These are phyloP conservation scores for Globisporangium radiosum DNA, from an alignment of 352 stramenopile species.

Conservation along the genomic window DNA sequence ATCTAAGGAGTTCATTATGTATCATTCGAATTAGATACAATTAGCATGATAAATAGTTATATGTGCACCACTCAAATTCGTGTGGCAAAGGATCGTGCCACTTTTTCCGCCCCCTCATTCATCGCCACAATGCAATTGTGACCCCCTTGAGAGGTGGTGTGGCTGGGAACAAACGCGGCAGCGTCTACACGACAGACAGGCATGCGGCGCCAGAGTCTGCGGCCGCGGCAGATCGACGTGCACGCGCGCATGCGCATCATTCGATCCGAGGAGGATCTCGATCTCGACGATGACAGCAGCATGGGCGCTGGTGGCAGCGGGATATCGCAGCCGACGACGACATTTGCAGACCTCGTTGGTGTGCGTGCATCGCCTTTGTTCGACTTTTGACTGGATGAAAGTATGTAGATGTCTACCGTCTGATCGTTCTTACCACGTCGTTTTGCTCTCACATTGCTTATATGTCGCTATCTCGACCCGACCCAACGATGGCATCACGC, in stretches of 20 bases:
- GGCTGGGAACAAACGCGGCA: neutral
- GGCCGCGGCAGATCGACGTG: constrained; percentile 83
- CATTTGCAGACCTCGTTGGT: constrained; percentile 70
- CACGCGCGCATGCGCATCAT: constrained; percentile 84
- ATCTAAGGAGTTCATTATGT: no score
- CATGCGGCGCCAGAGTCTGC: constrained; percentile 80
- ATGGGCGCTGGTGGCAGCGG: constrained; percentile 11
- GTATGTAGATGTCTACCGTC: neutral
- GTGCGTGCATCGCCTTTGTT: constrained; percentile 18
- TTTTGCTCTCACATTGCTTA: neutral
- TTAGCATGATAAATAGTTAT: no score
- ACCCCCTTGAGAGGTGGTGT: neutral
- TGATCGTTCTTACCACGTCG: neutral
- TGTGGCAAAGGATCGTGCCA: no score
- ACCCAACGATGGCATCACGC: neutral
- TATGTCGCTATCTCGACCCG: no score
- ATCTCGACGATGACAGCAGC: constrained; percentile 49
- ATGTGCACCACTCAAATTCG: no score
- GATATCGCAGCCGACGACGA: constrained; percentile 25
- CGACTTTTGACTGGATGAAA: neutral
- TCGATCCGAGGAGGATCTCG: constrained; percentile 73
- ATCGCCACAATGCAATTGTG: neutral
- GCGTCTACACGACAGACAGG: no score
- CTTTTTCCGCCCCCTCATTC: no score
- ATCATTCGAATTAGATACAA: no score